Base-by-base conservation (phyloP, 345 rosid species). In the Alliaria petiolata region DNA sequence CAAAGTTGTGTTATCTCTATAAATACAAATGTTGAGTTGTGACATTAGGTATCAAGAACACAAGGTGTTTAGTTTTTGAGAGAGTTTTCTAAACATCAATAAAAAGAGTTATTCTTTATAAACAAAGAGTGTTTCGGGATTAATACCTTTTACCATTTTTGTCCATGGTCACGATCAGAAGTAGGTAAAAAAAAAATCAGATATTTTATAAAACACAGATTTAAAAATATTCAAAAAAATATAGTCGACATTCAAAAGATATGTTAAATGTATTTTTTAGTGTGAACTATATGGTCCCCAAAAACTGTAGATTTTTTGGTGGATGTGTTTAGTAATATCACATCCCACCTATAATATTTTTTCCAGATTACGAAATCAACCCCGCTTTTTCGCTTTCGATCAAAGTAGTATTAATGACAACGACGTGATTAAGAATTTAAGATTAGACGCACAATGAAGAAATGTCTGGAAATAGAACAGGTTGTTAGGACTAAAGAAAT, bases 291-390 rank as follows among this genome's bases (percentile, higher is more conserved):
- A 40, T 50, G 67, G 52, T 13, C 52, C 61, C 51, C 33, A 3
- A 38, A 26, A 70, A 13, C 0, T 49, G 6, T 49, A 19, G 31
- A n/a, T 40, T 17, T 51, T 12, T 3, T 12, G 20, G 62, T 63
- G 47, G 33, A 33, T 53, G 53, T 34, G 17, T 15, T 64, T 54
- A 45, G 50, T 35, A 17, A 47, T 36, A 56, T 65, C 77, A 65
- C 44, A 64, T 65, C 77, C 14, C 22, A 73, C 77, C 77, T 26
- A 65, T 65, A 45, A 28, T 20, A 9, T 61, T 63, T 38, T 63
- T 38, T 38, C 52, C 13, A 28, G 10, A 56, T 56, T 73, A 38
- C 70, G 65, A 55, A 51, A 55, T 46, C 28, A 26, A 55, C 57
- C 39, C 54, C 0, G 5, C 5, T 26, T 53, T 54, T 40, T 30